Evolutionary conservation across 129 eudicot species (phyloP), one percentile per base, ranked within the genome.

Genomic region (Centrapalus pauciflorus): DNA sequence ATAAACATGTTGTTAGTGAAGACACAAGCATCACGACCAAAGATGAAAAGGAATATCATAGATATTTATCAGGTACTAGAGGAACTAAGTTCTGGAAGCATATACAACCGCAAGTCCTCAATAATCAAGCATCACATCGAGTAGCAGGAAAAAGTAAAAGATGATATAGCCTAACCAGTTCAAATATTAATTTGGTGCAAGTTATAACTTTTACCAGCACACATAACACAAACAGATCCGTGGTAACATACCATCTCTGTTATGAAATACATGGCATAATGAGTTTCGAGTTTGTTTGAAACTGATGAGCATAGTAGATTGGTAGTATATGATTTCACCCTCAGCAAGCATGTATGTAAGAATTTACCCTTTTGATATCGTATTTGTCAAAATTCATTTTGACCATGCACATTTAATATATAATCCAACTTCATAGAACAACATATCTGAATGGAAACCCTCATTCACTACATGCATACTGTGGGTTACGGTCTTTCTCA

Each of bases 1-100:
- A 46, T 35, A 66, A 7, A 46, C 24, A 55, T 74, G 37, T 56
- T 3, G 32, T 66, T 48, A 66, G 63, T 45, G 41, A 35, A 64
- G 33, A 26, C 38, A 25, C 71, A 21, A 30, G 19, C 56, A n/a
- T 26, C 29, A 29, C 10, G n/a, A 41, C 17, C 34, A 34, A 35
- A 52, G 5, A 23, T 35, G n/a, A 13, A 50, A 64, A 52, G 21
- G 45, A 46, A 61, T 7, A 38, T 20, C 13, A 54, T 25, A 68
- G 24, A 54, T 12, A 20, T 43, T n/a, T 46, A 10, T 30, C 3
- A 3, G 14, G 32, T 27, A 3, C 27, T 25, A 35, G 3, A 32
- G 8, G 73, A 23, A 35, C n/a, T 5, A 67, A 33, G 27, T 17
- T 34, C 26, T 21, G 14, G 16, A 45, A 45, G 52, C 52, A 20